Conservation (phyloP, 306 rosid genomes). For the Citrullus colocynthis region DNA sequence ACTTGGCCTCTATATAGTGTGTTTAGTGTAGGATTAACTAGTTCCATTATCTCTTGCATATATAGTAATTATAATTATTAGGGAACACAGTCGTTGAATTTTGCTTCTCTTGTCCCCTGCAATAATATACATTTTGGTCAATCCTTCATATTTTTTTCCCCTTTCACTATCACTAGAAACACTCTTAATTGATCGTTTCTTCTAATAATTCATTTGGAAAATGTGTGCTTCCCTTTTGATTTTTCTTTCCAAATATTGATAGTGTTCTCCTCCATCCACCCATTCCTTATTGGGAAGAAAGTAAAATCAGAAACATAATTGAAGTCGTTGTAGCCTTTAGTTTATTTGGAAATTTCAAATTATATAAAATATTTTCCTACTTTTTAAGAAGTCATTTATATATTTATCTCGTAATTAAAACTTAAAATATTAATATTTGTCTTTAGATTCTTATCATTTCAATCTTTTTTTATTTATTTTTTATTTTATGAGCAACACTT, state of each 20-base stretch:
- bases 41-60: neutral
- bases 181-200: neutral
- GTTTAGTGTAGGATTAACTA: neutral
- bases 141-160: neutral
- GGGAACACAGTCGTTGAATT: neutral
- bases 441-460: too few species aligned
- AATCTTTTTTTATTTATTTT: too few species aligned
- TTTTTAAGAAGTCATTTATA: too few species aligned
- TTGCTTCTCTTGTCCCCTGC: neutral
- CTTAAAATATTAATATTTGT: too few species aligned
- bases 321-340: neutral
- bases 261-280: neutral
- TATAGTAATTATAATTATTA: neutral
- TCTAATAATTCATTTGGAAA: neutral
- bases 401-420: too few species aligned
- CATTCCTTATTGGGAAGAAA: neutral
- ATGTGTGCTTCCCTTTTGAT: neutral
- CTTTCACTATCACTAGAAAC: neutral
- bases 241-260: neutral
- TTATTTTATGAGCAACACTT: too few species aligned
- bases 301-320: too few species aligned
- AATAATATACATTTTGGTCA: neutral
- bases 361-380: too few species aligned
- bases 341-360: neutral
- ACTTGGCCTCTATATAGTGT: neutral